phyloP scores from a whole-genome alignment of 1,284 basidiomycete genomes.

The Phlebopus sp. region DNA sequence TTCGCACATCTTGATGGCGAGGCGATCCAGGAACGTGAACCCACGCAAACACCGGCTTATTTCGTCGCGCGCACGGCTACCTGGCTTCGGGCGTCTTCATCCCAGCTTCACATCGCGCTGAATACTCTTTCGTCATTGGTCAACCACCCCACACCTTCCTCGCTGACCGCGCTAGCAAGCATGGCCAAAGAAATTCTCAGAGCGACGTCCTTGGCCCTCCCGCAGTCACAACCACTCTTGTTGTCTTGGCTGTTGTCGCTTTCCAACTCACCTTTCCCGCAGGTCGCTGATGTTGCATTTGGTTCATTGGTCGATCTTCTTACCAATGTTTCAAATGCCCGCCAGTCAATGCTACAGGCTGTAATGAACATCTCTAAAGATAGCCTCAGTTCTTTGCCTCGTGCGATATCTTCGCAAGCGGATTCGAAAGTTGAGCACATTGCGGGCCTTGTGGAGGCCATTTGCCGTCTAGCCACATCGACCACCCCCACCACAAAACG shows the following conservation, averaged over 20 bases:
- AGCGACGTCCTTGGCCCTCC: slow-evolving; percentile 57
- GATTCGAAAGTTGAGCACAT: slow-evolving; percentile 70
- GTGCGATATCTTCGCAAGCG: slow-evolving; percentile 63
- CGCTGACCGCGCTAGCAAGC: slow-evolving; percentile 53
- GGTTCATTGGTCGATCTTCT: slow-evolving; percentile 48
- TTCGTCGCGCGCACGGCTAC: slow-evolving; percentile 49
- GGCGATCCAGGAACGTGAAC: slow-evolving; percentile 10
- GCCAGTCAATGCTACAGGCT: slow-evolving; percentile 48
- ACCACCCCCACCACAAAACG: slow-evolving; percentile 17
- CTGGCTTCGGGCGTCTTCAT: slow-evolving; percentile 64
- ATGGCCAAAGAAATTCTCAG: slow-evolving; percentile 57
- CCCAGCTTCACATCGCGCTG: slow-evolving; percentile 66
- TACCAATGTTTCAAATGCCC: slow-evolving; percentile 37
- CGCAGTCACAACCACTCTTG: slow-evolving; percentile 62
- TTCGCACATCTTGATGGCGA: slow-evolving; percentile 38
- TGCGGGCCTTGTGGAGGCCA: slow-evolving; percentile 65
- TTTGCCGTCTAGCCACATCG: slow-evolving; percentile 52
- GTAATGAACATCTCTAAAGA: slow-evolving; percentile 57
- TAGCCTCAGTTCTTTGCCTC: slow-evolving; percentile 73
- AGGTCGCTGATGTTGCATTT: slow-evolving; percentile 37
- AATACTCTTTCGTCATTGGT: slow-evolving; percentile 59
- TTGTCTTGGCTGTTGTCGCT: slow-evolving; percentile 62
- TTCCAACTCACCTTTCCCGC: slow-evolving; percentile 28
- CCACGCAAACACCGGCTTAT: slow-evolving; percentile 33
- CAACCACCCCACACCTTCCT: slow-evolving; percentile 64